phyloP scores from a whole-genome alignment of 192 early-diverging fungal genomes.

The Chytriomyces sp. region DNA sequence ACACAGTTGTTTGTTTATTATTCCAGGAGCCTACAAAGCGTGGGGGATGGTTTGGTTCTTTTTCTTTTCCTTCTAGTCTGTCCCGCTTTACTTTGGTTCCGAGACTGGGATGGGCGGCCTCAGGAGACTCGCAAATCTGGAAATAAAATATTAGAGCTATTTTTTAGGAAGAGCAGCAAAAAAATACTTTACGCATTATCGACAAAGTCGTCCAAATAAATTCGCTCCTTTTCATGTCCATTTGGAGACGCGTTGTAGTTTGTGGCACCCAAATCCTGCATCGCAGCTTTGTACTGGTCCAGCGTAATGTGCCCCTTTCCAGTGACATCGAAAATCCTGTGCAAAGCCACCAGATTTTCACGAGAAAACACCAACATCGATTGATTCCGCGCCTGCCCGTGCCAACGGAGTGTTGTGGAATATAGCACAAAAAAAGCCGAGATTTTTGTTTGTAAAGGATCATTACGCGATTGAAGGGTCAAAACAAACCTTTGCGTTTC shows the following conservation, averaged over 20 bases:
- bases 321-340: conserved; percentile 54
- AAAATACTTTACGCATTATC: conserved; percentile 42
- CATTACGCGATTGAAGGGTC: neutral
- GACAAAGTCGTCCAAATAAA: conserved; percentile 44
- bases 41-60: too few relatives aligned
- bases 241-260: conserved; percentile 38
- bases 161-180: neutral
- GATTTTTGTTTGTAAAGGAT: neutral
- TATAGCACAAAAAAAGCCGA: neutral
- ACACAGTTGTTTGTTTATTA: neutral
- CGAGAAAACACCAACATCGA: conserved; percentile 47
- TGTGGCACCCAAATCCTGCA: conserved; percentile 42
- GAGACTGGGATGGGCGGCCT: neutral
- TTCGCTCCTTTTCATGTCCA: conserved; percentile 42
- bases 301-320: conserved; percentile 52
- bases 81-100: neutral
- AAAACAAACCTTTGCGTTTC: conserved; percentile 42
- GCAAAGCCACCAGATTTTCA: conserved; percentile 49
- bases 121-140: conserved; percentile 15
- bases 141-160: conserved; percentile 7
- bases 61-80: neutral
- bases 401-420: neutral
- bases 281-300: conserved; percentile 49
- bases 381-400: conserved; percentile 47
- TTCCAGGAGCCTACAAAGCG: neutral